Evolutionary conservation across 1,139 yeast genomes (phyloP).

Genomic region (Yamadazyma jaroonii): DNA sequence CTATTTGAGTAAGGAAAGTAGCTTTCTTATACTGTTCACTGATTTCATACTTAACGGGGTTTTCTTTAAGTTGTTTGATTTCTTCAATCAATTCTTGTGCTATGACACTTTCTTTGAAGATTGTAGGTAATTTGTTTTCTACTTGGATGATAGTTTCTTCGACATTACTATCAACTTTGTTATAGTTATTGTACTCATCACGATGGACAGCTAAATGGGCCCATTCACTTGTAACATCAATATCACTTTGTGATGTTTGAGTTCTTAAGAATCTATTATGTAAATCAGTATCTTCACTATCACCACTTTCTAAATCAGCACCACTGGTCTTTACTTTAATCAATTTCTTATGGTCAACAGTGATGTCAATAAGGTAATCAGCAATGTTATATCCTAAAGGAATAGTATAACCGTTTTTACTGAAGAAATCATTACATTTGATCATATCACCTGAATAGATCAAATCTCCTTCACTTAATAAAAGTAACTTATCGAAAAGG

Average conservation of each 20-base stretch:
- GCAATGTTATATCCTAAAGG: slow-evolving; percentile 93
- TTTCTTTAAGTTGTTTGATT: slow-evolving; percentile 37
- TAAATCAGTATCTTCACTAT: slow-evolving; percentile 27
- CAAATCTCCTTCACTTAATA: slow-evolving; percentile 81
- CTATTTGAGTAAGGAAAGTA: slow-evolving; percentile 57
- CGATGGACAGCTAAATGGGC: slow-evolving; percentile 85
- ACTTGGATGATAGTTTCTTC: slow-evolving; percentile 30
- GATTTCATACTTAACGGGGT: slow-evolving; percentile 33
- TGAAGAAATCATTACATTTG: slow-evolving; percentile 69
- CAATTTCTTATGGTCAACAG: slow-evolving; percentile 57
- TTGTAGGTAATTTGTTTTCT: slow-evolving; percentile 35
- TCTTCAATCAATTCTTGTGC: slow-evolving; percentile 49
- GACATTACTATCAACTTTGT: slow-evolving; percentile 20
- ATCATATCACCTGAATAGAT: slow-evolving; percentile 85
- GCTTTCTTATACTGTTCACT: slow-evolving; percentile 48
- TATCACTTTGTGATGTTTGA: slow-evolving; percentile 29
- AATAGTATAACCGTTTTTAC: slow-evolving; percentile 72
- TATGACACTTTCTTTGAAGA: slow-evolving; percentile 49
- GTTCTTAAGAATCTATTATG: slow-evolving; percentile 36
- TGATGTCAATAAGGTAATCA: slow-evolving; percentile 86
- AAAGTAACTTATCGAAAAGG: slow-evolving; percentile 74
- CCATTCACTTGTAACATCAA: slow-evolving; percentile 79
- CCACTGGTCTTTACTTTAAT: slow-evolving; percentile 21
- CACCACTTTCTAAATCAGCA: slow-evolving; percentile 20
- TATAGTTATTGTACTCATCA: slow-evolving; percentile 50